Base-by-base conservation (phyloP, 257 asterid genomes). In the Solanum virginianum region DNA sequence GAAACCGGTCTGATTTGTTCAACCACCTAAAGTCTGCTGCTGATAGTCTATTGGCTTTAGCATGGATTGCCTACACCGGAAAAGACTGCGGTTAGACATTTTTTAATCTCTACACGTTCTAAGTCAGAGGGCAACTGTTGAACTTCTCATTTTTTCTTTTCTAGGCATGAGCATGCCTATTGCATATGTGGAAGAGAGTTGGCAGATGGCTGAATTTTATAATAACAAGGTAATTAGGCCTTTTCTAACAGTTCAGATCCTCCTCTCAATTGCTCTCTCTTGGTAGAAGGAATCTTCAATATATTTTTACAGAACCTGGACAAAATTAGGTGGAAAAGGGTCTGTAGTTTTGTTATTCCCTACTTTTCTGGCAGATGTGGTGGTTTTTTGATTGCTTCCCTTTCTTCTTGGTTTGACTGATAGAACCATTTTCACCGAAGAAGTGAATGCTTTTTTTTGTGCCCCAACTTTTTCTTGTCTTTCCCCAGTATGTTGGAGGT, bases 201-300 rank as follows among this genome's bases (percentile, higher is more conserved):
- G 99, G 99, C 98, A 95, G 88, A 95, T 92, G 97, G 99, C 99
- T 62, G 99, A 97, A 89, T 97, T 97, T 86, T 97, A 93, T 68
- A 89, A 91, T 87, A 97, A 97, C 88, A 97, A 97, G 98, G 99
- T 95, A 83, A 54, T 68, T 39, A 81, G 77, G 75, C 77, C 53
- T 80, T 63, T 41, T 47, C 49, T 47, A 65, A 17, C 49, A 24
- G 59, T 56, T 66, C 18, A 39, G 70, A 14, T 84, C 57, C 16
- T 71, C 55, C 63, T 62, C 24, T 7, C 71, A 36, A 68, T 49
- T 49, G 53, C 66, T 49, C 53, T 66, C 80, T 29, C 45, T 70
- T 49, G 29, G 16, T 53, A 66, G 66, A 83, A 83, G 55, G 51
- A 66, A 65, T 57, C 60, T 83, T 68, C 29, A 66, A 65, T 22